Percentiles rank a stretch among this genome's conserved stretches.
Evolutionary conservation across 208 protist genomes (phyloP).

Genomic region (Acanthamoeba sp.): DNA sequence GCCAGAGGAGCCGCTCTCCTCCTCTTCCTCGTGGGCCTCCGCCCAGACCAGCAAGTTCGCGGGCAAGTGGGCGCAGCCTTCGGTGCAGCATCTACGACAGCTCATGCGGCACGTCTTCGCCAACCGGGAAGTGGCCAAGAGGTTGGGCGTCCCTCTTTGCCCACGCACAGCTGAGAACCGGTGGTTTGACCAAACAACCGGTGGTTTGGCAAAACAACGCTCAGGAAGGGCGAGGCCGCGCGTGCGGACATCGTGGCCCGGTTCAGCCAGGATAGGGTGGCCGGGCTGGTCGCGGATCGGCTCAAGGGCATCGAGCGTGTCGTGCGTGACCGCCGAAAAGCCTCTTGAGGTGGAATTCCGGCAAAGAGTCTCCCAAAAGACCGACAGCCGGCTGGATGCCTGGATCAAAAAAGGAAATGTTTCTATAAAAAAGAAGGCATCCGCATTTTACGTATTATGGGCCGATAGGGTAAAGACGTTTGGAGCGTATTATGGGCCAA

Average conservation of each 20-base stretch:
- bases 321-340: slow-evolving; percentile 14
- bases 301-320: slow-evolving; percentile 1
- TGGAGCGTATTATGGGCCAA: no score
- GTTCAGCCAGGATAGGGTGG: slow-evolving; percentile 39
- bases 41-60: slow-evolving; percentile 19
- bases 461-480: no score
- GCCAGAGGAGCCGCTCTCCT: background rate
- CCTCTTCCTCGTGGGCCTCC: background rate
- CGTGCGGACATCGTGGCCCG: slow-evolving; percentile 38
- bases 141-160: background rate
- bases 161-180: background rate
- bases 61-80: slow-evolving; percentile 65
- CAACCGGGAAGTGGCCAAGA: slow-evolving; percentile 65
- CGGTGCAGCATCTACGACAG: slow-evolving; percentile 49
- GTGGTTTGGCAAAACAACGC: background rate
- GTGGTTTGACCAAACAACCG: no score
- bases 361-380: no score
- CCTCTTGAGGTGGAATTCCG: no score
- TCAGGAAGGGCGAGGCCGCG: slow-evolving; percentile 46
- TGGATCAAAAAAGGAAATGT: no score
- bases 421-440: no score
- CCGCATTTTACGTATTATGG: no score
- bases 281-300: background rate
- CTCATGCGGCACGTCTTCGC: slow-evolving; percentile 69
- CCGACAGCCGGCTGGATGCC: no score